Evolutionary conservation across 2,329 filamentous ascomycete genomes (phyloP), one percentile per base, ranked within the genome.

Genomic region (Akanthomyces uredinophilus): DNA sequence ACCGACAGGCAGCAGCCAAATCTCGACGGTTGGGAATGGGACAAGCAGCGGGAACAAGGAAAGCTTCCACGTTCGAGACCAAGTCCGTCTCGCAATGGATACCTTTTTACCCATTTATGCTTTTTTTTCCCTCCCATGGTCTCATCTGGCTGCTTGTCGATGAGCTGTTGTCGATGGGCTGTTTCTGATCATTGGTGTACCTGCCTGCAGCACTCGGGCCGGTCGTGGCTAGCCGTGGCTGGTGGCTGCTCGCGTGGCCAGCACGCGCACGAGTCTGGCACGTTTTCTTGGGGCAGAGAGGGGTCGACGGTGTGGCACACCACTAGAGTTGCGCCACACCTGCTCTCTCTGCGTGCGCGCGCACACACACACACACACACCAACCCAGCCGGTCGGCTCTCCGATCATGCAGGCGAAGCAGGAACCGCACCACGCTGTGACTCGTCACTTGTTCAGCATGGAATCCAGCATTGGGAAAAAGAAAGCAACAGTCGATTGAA

Each of bases 381-480:
- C 44, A 59, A 59, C 57, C 57, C 57, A 44, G 39, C 57, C 37
- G 13, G 47, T 60, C 57, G 57, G 57, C 57, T 43, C 37, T 52
- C 47, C 57, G 57, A 60, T 60, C 47, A 51, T 60, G 57, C 57
- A 51, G 46, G 32, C 35, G 18, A 49, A 46, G 35, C 51, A 53
- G 44, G 32, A 41, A 50, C 54, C 10, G 44, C 16, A n/a, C 22
- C 24, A 10, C 39, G 55, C 51, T 11, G 32, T 35, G 46, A 58
- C 32, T 58, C n/a, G 55, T 50, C 55, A 24, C 39, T 43, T 41
- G 56, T 6, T 37, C n/a, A 27, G 10, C 14, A 27, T n/a, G 11
- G 14, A 24, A 46, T 10, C 32, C 32, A 35, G 2, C 32, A 11
- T 11, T 35, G 32, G 27, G 37, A 20, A 52, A 44, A 57, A 57